Evolutionary conservation across 2,329 filamentous ascomycete genomes (phyloP), one percentile per base, ranked within the genome.

Genomic region (Paracoccidioides lutzii): DNA sequence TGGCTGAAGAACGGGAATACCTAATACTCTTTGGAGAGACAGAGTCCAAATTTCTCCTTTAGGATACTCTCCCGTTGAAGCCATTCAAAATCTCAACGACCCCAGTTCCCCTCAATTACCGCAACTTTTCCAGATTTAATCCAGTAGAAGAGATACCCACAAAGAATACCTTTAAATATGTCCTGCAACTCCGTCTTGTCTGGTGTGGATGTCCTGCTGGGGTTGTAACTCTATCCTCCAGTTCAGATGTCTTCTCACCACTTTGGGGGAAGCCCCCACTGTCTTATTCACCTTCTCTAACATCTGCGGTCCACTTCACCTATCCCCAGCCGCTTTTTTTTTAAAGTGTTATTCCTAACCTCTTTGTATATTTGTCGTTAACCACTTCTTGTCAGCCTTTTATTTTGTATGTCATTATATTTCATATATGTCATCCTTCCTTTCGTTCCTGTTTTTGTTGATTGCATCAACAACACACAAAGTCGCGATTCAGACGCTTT

Each of bases 231-330:
- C 12, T 42, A 3, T 32, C 42, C 4, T 5, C 22, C 49, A 52
- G 37, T 32, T 10, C 22, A 10, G 33, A 52, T 52, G 49, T 33
- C 49, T 32, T 42, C 49, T 52, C 49, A 52, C 14, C 49, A 33
- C 14, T 10, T 33, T 42, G 49, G 49, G 49, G 49, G 49, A 42
- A 52, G 49, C 42, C 49, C 49, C 49, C 37, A 52, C 49, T 22
- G 22, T 22, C 49, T 52, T 38, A 52, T 22, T 46, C 43, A 46
- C 49, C 37, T 41, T 30, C 15, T 41, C 22, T 41, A 42, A n/a
- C 33, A 28, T n/a, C 49, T 52, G 49, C 22, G 22, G n/a, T 41
- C 28, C 15, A 15, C 14, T 15, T 52, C 38, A 30, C 15, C 10
- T 10, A n/a, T 32, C 14, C 49, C 49, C 49, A 40, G 49, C 49